These are phyloP conservation scores for Fusarium mangiferae DNA, from an alignment of 2,329 filamentous ascomycete species.

Conservation along the genomic window DNA sequence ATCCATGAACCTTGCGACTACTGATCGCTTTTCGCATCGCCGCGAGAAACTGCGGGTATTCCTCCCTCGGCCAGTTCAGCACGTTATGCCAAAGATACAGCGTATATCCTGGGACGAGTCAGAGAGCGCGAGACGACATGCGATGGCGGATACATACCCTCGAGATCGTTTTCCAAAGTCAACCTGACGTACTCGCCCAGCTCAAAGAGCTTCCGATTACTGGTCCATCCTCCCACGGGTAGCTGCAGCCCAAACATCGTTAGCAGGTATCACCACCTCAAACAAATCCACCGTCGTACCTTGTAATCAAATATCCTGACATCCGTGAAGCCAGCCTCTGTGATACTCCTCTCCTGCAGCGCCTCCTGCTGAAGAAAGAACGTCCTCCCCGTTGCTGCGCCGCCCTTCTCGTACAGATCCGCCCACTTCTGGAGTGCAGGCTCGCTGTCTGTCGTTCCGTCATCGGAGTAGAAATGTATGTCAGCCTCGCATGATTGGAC, in stretches of 20 bases:
- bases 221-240: conserved; percentile 38
- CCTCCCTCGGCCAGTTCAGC: conserved; percentile 32
- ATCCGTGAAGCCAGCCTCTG: conserved; percentile 36
- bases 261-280: not conserved
- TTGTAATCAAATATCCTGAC: conserved; percentile 33
- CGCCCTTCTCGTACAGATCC: conserved; percentile 23
- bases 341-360: conserved; percentile 25
- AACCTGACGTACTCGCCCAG: conserved; percentile 32
- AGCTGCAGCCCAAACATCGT: conserved; percentile 11
- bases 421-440: conserved; percentile 19
- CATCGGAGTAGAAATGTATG: conserved; percentile 31
- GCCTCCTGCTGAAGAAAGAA: conserved; percentile 32
- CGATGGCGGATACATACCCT: conserved; percentile 1
- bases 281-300: not conserved
- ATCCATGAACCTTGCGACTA: conserved; percentile 33
- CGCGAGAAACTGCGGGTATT: conserved; percentile 31
- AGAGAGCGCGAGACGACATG: not conserved
- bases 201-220: conserved; percentile 33
- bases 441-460: conserved; percentile 26
- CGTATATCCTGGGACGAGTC: conserved; percentile 25
- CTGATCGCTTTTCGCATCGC: conserved; percentile 17
- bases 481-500: conserved; percentile 37
- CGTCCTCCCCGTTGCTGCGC: not conserved
- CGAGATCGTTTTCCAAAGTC: conserved; percentile 40
- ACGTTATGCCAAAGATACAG: conserved; percentile 33